Evolutionary conservation across 331 rosid species (phyloP).

Genomic region (Malus hybrid): DNA sequence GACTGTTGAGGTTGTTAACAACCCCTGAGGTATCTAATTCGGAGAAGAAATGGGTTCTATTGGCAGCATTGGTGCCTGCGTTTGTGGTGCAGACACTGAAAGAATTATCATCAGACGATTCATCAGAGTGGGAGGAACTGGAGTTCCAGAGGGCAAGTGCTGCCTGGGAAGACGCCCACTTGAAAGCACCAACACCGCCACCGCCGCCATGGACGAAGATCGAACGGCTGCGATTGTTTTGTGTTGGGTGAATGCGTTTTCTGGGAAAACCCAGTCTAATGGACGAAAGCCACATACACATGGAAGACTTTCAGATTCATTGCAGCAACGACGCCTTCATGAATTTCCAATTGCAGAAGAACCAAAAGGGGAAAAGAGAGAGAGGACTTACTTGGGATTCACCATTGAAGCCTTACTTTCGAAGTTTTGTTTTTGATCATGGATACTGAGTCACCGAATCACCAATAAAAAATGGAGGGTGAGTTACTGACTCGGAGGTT

Average conservation of each 20-base stretch:
- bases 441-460: background rate
- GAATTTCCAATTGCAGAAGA: background rate
- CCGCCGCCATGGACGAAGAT: background rate
- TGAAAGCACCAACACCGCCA: background rate
- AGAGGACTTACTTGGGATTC: constrained; percentile 3
- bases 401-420: background rate
- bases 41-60: background rate
- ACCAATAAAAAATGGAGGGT: background rate
- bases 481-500: background rate
- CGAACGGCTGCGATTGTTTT: background rate
- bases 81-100: background rate
- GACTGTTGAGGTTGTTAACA: constrained; percentile 25
- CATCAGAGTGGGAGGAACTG: constrained; percentile 11
- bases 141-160: constrained; percentile 33
- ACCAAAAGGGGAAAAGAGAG: background rate
- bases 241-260: background rate
- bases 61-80: background rate
- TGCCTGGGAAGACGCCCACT: constrained; percentile 22
- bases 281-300: constrained; percentile 15
- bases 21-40: constrained; percentile 22
- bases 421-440: background rate
- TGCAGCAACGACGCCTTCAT: constrained; percentile 5
- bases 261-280: constrained; percentile 12
- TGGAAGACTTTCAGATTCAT: background rate
- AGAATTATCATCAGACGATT: constrained; percentile 6